phyloP scores from a whole-genome alignment of 2,329 filamentous ascomycete species.

The Bisporella sp. region DNA sequence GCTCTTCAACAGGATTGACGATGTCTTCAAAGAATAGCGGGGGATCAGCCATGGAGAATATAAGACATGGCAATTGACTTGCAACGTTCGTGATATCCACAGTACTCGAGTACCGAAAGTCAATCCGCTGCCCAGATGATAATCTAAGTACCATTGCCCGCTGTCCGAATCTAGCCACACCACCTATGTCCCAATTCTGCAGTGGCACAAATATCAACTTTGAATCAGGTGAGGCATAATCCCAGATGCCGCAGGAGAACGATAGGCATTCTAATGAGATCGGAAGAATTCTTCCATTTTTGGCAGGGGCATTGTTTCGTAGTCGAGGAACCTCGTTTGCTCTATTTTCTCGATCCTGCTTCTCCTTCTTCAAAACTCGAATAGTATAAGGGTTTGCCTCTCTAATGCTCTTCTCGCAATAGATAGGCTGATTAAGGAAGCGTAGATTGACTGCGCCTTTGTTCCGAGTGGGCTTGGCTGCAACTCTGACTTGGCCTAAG shows the following conservation, averaged over 20 bases:
- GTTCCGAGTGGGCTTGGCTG: not conserved
- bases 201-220: constrained; percentile 35
- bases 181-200: constrained; percentile 33
- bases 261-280: constrained; percentile 26
- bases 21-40: constrained; percentile 39
- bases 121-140: constrained; percentile 29
- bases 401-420: constrained; percentile 16
- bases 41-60: constrained; percentile 43
- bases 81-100: constrained; percentile 35
- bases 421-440: constrained; percentile 16
- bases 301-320: not conserved
- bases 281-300: constrained; percentile 10
- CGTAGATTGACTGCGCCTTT: constrained; percentile 2
- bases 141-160: constrained; percentile 35
- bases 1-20: constrained; percentile 7
- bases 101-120: constrained; percentile 36
- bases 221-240: constrained; percentile 26
- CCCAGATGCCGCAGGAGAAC: constrained; percentile 37
- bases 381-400: constrained; percentile 17
- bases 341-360: constrained; percentile 12
- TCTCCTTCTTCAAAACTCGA: constrained; percentile 15
- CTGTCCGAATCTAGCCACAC: constrained; percentile 30
- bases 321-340: not conserved
- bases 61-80: constrained; percentile 32
- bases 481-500: not conserved